Conservation (phyloP, 176 grass and related monocot genomes). For the Ensete glaucum region DNA sequence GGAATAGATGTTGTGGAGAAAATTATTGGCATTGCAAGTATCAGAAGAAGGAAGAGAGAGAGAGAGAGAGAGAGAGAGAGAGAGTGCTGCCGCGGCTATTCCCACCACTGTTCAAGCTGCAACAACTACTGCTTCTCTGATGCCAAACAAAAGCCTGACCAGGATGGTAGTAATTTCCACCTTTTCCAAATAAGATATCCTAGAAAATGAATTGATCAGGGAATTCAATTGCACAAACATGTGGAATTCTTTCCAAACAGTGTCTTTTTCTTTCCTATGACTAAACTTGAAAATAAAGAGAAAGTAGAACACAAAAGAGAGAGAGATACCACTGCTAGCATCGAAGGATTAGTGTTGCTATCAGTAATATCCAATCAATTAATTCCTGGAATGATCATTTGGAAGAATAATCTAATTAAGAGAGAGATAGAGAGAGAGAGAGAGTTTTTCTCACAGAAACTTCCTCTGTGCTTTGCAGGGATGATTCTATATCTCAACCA, state of each 20-base stretch:
- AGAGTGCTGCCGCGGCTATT: not conserved
- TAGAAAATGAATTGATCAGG: too few relatives aligned
- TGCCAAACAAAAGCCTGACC: not conserved
- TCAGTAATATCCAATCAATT: too few relatives aligned
- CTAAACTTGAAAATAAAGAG: not conserved
- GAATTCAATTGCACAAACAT: too few relatives aligned
- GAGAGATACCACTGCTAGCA: not conserved
- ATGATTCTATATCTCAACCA: too few relatives aligned
- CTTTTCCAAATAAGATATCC: too few relatives aligned
- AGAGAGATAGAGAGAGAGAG: too few relatives aligned
- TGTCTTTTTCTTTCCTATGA: too few relatives aligned
- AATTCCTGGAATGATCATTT: too few relatives aligned
- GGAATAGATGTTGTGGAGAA: not conserved
- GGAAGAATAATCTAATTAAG: not conserved
- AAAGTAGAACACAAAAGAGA: not conserved
- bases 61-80: not conserved
- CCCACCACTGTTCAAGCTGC: too few relatives aligned
- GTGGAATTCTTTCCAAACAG: too few relatives aligned
- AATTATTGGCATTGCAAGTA: constrained; percentile 1
- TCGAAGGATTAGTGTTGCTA: not conserved
- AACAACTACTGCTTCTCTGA: not conserved
- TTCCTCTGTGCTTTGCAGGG: too few relatives aligned
- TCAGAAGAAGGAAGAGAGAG: not conserved
- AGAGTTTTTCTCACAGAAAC: too few relatives aligned
- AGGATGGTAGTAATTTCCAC: not conserved